Evolutionary conservation across 2,329 filamentous ascomycete species (phyloP), one percentile per base, ranked within the genome.

Genomic region (Neofusicoccum sp.): DNA sequence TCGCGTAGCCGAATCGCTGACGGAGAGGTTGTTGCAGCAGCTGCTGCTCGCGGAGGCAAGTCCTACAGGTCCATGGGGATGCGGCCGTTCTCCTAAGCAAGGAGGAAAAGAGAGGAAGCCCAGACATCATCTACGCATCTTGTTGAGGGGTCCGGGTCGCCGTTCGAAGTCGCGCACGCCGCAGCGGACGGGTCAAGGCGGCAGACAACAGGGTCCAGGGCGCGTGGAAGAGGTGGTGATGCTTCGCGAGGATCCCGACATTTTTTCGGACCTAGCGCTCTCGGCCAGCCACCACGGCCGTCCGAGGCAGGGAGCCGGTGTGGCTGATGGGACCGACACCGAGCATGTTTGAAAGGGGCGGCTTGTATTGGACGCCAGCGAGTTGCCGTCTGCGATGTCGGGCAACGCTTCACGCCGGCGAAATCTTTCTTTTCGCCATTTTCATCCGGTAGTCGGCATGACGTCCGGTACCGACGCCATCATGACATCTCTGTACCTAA

Each of bases 31-130:
- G 56, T 34, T 41, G 64, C 14, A 64, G 48, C 62, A 66, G 70
- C 59, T 69, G 68, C 31, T 63, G 61, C 34, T 41, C 29, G 64
- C 67, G 72, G 37, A 74, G 67, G 67, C 75, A 77, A 14, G 71
- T 68, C 54, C 72, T 69, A 66, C 75, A 76, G 12, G 70, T 76
- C 75, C 74, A 77, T 9, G 72, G 66, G 73, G 72, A 76, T 12
- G 72, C 65, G 11, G 54, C 65, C 28, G 66, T 59, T 59, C 71
- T 71, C 41, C 69, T 60, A 11, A 43, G 68, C 31, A 58, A 74
- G 64, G 37, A 73, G 63, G 31, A 70, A 69, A 61, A 69, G 67
- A 28, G 74, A 64, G 45, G 69, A 56, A 43, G 65, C 44, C 68
- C 63, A 58, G 69, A 73, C 74, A 77, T 77, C 66, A 71, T 68